A percentile compares a stretch with the other conserved stretches of the same genome.
phyloP scores from a whole-genome alignment of 495 filamentous ascomycete genomes.

The Podospora fimiseda region DNA sequence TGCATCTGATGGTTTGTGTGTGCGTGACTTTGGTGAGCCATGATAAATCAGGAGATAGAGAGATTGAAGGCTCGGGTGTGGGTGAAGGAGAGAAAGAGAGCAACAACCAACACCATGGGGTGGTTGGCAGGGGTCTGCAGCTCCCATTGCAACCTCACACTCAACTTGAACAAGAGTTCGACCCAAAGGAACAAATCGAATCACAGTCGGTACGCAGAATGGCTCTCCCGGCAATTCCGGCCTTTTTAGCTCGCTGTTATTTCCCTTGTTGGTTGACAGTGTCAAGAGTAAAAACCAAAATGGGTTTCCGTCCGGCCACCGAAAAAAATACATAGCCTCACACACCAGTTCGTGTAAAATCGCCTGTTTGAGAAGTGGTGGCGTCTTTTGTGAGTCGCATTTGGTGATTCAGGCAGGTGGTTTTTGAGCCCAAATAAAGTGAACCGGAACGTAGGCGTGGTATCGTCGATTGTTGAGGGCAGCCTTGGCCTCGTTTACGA shows the following conservation, averaged over 20 bases:
- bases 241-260: neutral
- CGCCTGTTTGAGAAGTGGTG: neutral
- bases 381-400: neutral
- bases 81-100: too few species aligned
- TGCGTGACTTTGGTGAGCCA: too few species aligned
- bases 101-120: too few species aligned
- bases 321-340: too few species aligned
- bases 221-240: neutral
- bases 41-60: too few species aligned
- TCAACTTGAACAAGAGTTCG: neutral
- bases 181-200: too few species aligned
- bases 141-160: too few species aligned
- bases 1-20: too few species aligned
- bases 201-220: too few species aligned
- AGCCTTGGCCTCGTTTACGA: conserved; percentile 22
- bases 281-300: neutral
- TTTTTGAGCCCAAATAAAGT: conserved; percentile 42
- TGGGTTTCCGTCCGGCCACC: too few species aligned
- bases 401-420: conserved; percentile 17
- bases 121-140: too few species aligned
- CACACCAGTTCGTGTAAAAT: conserved; percentile 1
- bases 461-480: conserved; percentile 28
- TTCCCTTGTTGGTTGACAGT: neutral
- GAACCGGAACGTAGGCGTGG: conserved; percentile 38
- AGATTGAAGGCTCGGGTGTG: too few species aligned